These are phyloP conservation scores for Helotiales sp. DNA, from an alignment of 2,329 filamentous ascomycete species.

Conservation along the genomic window DNA sequence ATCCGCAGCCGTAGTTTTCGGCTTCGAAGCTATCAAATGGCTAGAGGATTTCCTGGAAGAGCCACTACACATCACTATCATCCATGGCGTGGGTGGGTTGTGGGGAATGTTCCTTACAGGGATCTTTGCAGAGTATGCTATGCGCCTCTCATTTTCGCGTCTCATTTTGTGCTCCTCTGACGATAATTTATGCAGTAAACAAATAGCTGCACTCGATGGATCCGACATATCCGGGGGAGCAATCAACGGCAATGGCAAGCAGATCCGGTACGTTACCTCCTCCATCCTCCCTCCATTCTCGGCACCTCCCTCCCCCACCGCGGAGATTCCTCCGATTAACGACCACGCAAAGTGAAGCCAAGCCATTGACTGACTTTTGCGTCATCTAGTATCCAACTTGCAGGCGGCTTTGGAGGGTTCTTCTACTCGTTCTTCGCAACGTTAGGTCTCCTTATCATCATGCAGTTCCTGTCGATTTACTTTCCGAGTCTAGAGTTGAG, in stretches of 20 bases:
- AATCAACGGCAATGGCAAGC: conserved; percentile 80
- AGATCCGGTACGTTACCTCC: conserved; percentile 64
- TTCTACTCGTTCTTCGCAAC: conserved; percentile 78
- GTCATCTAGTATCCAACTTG: conserved; percentile 59
- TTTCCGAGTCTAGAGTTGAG: conserved; percentile 5
- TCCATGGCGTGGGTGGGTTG: conserved; percentile 77
- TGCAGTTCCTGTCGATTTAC: conserved; percentile 43
- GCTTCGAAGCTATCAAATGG: conserved; percentile 45
- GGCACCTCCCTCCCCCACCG: too few species aligned
- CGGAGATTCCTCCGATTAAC: too few species aligned
- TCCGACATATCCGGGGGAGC: conserved; percentile 72
- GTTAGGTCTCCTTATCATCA: conserved; percentile 75
- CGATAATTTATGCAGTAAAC: conserved; percentile 23
- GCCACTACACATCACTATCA: conserved; percentile 83
- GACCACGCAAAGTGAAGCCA: too few species aligned
- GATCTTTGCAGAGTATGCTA: conserved; percentile 73
- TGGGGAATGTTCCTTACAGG: conserved; percentile 76
- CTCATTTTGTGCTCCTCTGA: background rate
- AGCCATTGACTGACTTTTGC: background rate
- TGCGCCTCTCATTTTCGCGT: background rate
- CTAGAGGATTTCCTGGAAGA: conserved; percentile 58
- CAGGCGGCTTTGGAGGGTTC: conserved; percentile 75
- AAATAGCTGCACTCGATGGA: conserved; percentile 65
- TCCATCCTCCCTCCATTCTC: background rate
- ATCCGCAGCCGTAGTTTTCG: conserved; percentile 53